A percentile compares a stretch with the other conserved stretches of the same genome.
Conservation (phyloP, 345 rosid genomes). For the Dimocarpus longan region DNA sequence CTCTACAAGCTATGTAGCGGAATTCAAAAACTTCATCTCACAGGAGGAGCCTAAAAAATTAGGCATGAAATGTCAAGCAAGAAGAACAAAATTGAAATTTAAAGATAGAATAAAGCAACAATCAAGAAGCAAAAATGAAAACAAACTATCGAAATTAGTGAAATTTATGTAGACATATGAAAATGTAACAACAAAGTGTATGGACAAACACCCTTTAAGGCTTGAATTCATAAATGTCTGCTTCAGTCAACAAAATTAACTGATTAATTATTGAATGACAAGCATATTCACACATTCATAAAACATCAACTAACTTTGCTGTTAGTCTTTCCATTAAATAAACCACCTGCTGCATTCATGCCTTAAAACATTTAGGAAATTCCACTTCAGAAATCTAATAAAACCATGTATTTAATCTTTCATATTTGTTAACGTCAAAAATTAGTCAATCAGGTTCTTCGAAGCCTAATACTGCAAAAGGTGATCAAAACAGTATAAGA, state of each 20-base stretch:
- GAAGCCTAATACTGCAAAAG: no score
- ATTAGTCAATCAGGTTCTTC: no score
- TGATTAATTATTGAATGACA: neutral
- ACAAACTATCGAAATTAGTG: neutral
- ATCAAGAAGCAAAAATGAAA: conserved; percentile 1
- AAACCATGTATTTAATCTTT: neutral
- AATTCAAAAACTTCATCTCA: conserved; percentile 79
- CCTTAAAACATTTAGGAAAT: neutral
- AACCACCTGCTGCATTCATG: neutral
- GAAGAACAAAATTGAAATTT: neutral
- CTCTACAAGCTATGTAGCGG: conserved; percentile 78
- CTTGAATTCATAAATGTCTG: neutral
- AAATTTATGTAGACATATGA: neutral
- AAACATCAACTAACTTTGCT: neutral
- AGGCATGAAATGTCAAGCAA: conserved; percentile 15
- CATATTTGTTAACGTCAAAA: no score
- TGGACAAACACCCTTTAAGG: neutral
- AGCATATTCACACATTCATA: neutral
- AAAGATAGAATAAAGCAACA: conserved; percentile 6
- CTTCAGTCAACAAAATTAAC: neutral
- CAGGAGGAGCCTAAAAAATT: conserved; percentile 65
- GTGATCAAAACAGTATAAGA: no score
- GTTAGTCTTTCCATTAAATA: neutral
- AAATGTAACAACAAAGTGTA: neutral
- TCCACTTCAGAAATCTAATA: neutral